phyloP scores from a whole-genome alignment of 73 alveolate species.

The Halteria grandinella region DNA sequence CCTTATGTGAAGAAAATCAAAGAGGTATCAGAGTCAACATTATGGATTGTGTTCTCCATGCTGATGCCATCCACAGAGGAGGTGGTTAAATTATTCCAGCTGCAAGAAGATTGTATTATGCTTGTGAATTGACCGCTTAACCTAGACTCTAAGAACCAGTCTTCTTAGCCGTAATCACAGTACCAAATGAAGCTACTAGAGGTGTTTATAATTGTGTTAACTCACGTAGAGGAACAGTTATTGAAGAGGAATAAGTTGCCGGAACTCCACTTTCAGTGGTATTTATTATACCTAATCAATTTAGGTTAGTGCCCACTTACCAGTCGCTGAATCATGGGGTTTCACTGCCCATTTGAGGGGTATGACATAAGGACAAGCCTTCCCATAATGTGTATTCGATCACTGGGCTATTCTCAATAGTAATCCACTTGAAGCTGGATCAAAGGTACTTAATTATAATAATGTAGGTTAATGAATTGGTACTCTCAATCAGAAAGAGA shows the following conservation, averaged over 20 bases:
- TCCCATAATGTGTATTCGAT: conserved; percentile 96
- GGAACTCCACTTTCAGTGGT: conserved; percentile 88
- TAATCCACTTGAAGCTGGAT: conserved; percentile 66
- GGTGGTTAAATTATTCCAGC: conserved; percentile 96
- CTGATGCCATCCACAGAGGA: conserved; percentile 94
- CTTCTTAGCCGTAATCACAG: conserved; percentile 85
- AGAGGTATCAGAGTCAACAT: conserved; percentile 95
- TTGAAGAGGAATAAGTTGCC: conserved; percentile 87
- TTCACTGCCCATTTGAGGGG: conserved; percentile 94
- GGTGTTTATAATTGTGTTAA: conserved; percentile 88
- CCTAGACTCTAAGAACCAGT: conserved; percentile 94
- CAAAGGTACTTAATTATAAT: too few relatives aligned
- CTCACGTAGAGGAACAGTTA: conserved; percentile 90
- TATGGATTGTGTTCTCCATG: conserved; percentile 77
- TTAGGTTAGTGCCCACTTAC: conserved; percentile 93
- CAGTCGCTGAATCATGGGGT: conserved; percentile 98
- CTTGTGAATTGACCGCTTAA: conserved; percentile 86
- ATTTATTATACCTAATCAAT: too few relatives aligned
- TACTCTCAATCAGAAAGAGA: conserved; percentile 66
- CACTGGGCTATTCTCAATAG: conserved; percentile 87
- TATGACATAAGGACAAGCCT: conserved; percentile 97
- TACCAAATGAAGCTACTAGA: too few relatives aligned
- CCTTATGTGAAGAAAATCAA: conserved; percentile 90
- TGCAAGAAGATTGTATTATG: conserved; percentile 90
- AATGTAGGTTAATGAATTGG: conserved; percentile 57